Base-by-base conservation (phyloP, 2,329 filamentous ascomycete genomes). In the Paracoccidioides brasiliensis region DNA sequence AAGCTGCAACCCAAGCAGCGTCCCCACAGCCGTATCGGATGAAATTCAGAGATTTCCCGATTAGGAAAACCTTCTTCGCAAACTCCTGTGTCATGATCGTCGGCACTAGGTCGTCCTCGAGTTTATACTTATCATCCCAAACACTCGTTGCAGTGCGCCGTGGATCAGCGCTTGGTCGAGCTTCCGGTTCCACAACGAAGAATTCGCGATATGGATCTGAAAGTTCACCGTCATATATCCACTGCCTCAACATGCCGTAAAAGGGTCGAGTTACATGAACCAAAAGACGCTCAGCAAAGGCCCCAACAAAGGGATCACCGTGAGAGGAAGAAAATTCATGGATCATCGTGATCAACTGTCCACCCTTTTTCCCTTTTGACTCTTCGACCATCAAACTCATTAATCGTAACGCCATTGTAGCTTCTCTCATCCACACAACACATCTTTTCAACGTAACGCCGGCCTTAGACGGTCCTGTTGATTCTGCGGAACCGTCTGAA, bases 201-300 rank as follows among this genome's bases (percentile, higher is more conserved):
- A 98, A 98, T 66, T 98, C 93, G 55, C 83, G 79, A 65, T 90
- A 96, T 0, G 94, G 93, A 70, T 98, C 93, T n/a, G 88, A 90
- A 12, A 98, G 79, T 74, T 98, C 94, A 58, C 93, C 93, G 65
- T 98, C 91, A 66, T 98, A 98, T 52, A 98, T 95, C 93, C 93
- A 98, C 64, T 89, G 86, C 55, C 90, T 83, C 54, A 98, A 77
- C 75, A 98, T 96, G 64, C 94, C 88, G 69, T 98, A 98, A 67
- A 98, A 98, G 0, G 94, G 94, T 14, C 87, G 80, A 1, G 93
- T 96, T 54, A 98, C 87, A 64, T 91, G 88, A 5, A 80, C 79
- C 5, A 98, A 78, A 33, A 98, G 77, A 30, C 91, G 83, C 69
- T 97, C 91, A 0, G 93, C 93, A 73, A 97, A 97, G 0, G 85